These are phyloP conservation scores for Volvariella volvacea DNA, from an alignment of 1,284 basidiomycete species.

Conservation along the genomic window DNA sequence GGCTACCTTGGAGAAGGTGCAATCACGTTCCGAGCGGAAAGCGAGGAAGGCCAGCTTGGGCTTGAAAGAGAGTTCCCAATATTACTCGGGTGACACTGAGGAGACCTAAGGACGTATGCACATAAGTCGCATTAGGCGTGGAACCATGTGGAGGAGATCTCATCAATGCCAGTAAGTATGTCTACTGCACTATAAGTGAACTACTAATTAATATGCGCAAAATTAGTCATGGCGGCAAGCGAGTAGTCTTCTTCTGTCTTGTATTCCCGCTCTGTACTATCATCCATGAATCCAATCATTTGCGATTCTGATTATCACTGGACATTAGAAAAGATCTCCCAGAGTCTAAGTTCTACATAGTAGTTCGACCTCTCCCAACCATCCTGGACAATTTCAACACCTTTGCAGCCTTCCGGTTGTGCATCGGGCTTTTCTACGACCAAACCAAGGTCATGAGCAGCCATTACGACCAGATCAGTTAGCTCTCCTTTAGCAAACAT, in stretches of 20 bases:
- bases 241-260: constrained; percentile 35
- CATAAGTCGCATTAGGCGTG: constrained; percentile 82
- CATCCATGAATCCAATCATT: constrained; percentile 15
- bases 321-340: constrained; percentile 28
- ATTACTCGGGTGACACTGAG: constrained; percentile 95
- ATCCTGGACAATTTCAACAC: constrained; percentile 63
- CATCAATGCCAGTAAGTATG: constrained; percentile 86
- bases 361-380: constrained; percentile 88
- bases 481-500: constrained; percentile 85
- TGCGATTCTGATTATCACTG: constrained; percentile 13
- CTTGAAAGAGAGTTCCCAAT: constrained; percentile 84
- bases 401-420: constrained; percentile 18
- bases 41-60: constrained; percentile 87
- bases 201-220: constrained; percentile 9
- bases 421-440: constrained; percentile 31
- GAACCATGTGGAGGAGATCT: constrained; percentile 88
- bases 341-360: constrained; percentile 65
- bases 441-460: constrained; percentile 56
- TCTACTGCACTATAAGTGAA: constrained; percentile 1
- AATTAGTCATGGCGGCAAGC: constrained; percentile 66
- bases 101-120: constrained; percentile 88
- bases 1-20: constrained; percentile 87
- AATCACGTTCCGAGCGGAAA: constrained; percentile 88
- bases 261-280: constrained; percentile 18
- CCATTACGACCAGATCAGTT: constrained; percentile 48